Evolutionary conservation across 768 basidiomycete genomes (phyloP), one percentile per base, ranked within the genome.

Genomic region (Rhizopogon vinicolor): DNA sequence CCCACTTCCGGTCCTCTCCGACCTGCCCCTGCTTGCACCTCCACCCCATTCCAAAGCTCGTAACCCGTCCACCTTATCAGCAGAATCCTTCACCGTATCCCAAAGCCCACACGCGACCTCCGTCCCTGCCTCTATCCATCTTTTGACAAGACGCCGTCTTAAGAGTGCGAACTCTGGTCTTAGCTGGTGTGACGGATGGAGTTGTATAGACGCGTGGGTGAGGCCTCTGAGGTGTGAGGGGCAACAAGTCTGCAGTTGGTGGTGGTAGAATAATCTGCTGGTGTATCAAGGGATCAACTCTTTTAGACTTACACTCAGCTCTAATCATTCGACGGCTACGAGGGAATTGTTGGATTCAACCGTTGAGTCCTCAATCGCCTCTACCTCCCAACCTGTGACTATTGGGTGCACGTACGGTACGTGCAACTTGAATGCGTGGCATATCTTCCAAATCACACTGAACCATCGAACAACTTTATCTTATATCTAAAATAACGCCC

Each of bases 81-180:
- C 64, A 31, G 62, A 60, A 50, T 88, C 83, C 69, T 85, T 89
- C 48, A 87, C 81, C n/a, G 83, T 73, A 35, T 77, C 75, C 91
- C 90, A 93, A 19, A 93, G 74, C 52, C 89, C 86, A 76, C 82
- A 89, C 1, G 89, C 88, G 19, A 84, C 79, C 62, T 91, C 90
- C 62, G 84, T 73, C 5, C 86, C 90, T 12, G 81, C 87, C 55
- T 82, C 81, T 41, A 76, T 82, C 91, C 90, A 93, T 67, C 88
- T 90, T 53, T 67, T 70, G 10, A 78, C 76, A 29, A 93, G 77
- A 69, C 12, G 82, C 73, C 5, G 83, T 83, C 60, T 75, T 76
- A 31, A 71, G 62, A n/a, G 83, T 82, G 31, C 80, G 76, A 58
- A 80, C 74, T 63, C 69, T 80, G 54, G 72, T 69, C 46, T 71